A percentile compares a stretch with the other conserved stretches of the same genome.
phyloP scores from a whole-genome alignment of 257 asterid species.

The Primulina tabacum region DNA sequence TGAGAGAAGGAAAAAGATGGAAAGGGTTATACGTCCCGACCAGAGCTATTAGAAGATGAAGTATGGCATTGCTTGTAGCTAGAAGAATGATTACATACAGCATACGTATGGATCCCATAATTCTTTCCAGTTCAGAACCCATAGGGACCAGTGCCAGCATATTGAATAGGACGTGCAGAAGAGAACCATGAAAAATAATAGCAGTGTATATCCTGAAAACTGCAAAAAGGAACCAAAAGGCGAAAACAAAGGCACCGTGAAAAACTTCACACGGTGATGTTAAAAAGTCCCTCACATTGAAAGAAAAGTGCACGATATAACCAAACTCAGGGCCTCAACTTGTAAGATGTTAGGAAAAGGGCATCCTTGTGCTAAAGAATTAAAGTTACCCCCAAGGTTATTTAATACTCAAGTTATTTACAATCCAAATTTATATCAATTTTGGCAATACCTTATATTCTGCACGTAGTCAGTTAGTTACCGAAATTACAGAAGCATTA shows the following conservation, averaged over 20 bases:
- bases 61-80: slow-evolving; percentile 78
- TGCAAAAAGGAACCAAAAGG: slow-evolving; percentile 33
- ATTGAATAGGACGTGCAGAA: slow-evolving; percentile 88
- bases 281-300: not conserved
- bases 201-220: slow-evolving; percentile 86
- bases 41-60: slow-evolving; percentile 67
- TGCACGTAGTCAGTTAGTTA: not conserved
- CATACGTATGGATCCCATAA: slow-evolving; percentile 93
- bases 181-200: slow-evolving; percentile 81
- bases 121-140: slow-evolving; percentile 98
- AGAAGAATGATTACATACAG: slow-evolving; percentile 55
- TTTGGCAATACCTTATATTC: not conserved
- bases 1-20: slow-evolving; percentile 34
- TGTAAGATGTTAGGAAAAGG: not conserved
- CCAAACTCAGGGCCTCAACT: slow-evolving; percentile 4
- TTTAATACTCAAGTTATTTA: slow-evolving; percentile 6
- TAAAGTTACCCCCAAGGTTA: not conserved
- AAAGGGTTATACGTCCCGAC: slow-evolving; percentile 68
- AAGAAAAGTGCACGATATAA: not conserved
- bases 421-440: slow-evolving; percentile 11
- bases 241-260: slow-evolving; percentile 1
- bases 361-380: slow-evolving; percentile 1
- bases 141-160: slow-evolving; percentile 95
- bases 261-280: not conserved
- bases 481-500: slow-evolving; percentile 1